A percentile compares a stretch with the other conserved stretches of the same genome.
These are phyloP conservation scores for Secale cereale DNA, from an alignment of 176 grass and related monocot genomes.

Conservation along the genomic window DNA sequence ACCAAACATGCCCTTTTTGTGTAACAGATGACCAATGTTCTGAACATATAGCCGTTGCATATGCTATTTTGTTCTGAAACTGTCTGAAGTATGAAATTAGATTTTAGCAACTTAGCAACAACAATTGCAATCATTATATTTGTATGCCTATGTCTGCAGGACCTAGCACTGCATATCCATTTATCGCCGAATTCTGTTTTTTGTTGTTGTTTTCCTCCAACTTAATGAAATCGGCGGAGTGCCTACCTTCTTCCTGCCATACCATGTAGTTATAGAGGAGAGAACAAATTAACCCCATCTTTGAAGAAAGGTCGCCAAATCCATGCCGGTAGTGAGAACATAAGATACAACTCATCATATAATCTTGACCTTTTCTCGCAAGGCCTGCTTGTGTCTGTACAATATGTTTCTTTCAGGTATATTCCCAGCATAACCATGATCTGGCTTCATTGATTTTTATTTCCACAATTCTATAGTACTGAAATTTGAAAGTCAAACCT, in stretches of 20 bases:
- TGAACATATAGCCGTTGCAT: too few species aligned
- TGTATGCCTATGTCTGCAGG: neutral
- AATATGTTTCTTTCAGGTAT: neutral
- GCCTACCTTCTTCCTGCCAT: too few species aligned
- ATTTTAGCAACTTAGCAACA: too few species aligned
- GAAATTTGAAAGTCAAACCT: neutral
- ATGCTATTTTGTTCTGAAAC: too few species aligned
- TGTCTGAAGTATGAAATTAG: too few species aligned
- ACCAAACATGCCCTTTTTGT: too few species aligned
- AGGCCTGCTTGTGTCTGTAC: constrained; percentile 68
- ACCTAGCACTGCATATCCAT: neutral
- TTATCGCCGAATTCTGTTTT: too few species aligned
- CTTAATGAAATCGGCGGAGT: too few species aligned
- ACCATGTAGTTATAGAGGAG: neutral
- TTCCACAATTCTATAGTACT: neutral
- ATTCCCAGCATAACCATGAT: neutral
- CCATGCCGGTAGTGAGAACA: neutral
- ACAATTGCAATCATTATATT: too few species aligned
- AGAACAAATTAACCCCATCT: neutral
- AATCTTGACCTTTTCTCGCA: constrained; percentile 49
- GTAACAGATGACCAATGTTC: too few species aligned
- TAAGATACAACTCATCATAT: neutral
- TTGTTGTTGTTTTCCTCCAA: too few species aligned
- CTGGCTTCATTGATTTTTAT: neutral
- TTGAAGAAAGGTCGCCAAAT: neutral